These are phyloP conservation scores for Condylostoma magnum DNA, from an alignment of 169 alveolate species.

Conservation along the genomic window DNA sequence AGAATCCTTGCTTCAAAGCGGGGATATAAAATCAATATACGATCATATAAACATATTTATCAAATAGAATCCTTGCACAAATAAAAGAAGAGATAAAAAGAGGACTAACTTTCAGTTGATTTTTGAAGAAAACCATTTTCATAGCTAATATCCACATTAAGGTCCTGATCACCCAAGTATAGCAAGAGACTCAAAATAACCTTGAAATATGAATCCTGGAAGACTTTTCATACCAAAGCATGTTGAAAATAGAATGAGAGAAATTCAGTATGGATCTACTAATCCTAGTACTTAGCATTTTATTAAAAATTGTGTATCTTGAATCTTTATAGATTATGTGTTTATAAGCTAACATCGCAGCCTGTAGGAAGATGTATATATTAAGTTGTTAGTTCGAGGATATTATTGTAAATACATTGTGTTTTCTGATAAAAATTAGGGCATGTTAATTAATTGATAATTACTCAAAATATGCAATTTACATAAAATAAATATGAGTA, in stretches of 20 bases:
- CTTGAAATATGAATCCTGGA: constrained; percentile 27
- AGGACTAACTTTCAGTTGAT: background rate
- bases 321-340: too few species aligned
- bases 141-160: background rate
- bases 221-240: constrained; percentile 6
- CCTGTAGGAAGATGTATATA: too few species aligned
- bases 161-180: constrained; percentile 25
- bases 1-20: background rate
- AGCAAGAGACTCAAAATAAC: constrained; percentile 15
- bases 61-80: background rate
- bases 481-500: too few species aligned
- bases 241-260: constrained; percentile 6
- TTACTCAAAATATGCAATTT: too few species aligned
- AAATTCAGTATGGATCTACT: background rate
- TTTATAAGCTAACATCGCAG: too few species aligned
- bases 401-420: too few species aligned
- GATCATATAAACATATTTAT: background rate
- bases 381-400: too few species aligned
- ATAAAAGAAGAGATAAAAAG: constrained; percentile 7
- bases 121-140: constrained; percentile 28
- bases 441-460: too few species aligned
- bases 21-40: constrained; percentile 6
- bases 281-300: too few species aligned
- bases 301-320: too few species aligned
- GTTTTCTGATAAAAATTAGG: too few species aligned